phyloP scores from a whole-genome alignment of 371 early-diverging fungal genomes.

The Mucor mucedo region DNA sequence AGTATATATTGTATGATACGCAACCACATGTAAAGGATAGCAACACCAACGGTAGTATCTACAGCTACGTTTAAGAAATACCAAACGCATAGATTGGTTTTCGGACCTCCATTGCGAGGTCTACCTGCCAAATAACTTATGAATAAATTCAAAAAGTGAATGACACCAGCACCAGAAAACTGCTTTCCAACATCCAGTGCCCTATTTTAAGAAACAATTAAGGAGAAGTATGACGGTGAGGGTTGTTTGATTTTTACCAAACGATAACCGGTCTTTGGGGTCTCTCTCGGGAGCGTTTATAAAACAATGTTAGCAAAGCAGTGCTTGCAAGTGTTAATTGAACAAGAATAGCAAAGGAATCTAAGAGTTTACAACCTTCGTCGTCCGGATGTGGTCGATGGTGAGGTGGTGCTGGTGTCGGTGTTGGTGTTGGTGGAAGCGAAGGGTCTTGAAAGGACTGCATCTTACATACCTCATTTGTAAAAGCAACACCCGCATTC shows the following conservation, averaged over 20 bases:
- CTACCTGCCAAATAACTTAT: conserved; percentile 60
- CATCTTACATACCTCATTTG: background rate
- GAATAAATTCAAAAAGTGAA: conserved; percentile 63
- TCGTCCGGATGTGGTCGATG: conserved; percentile 32
- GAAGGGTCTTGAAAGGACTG: background rate
- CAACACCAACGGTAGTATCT: conserved; percentile 70
- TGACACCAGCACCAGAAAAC: conserved; percentile 61
- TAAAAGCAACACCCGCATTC: conserved; percentile 6
- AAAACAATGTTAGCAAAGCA: conserved; percentile 62
- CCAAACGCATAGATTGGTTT: conserved; percentile 68
- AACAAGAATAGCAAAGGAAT: conserved; percentile 69
- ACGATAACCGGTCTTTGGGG: conserved; percentile 68
- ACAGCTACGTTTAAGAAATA: conserved; percentile 70
- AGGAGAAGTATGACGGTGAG: background rate
- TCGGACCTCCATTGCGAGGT: conserved; percentile 44
- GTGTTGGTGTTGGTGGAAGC: background rate
- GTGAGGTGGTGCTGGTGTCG: conserved; percentile 3
- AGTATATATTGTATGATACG: conserved; percentile 37
- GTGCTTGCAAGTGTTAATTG: conserved; percentile 62
- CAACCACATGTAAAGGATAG: conserved; percentile 59
- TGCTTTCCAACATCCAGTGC: conserved; percentile 71
- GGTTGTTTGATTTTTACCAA: conserved; percentile 45
- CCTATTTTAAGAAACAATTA: conserved; percentile 42
- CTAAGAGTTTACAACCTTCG: conserved; percentile 60
- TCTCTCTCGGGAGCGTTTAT: conserved; percentile 62